phyloP scores from a whole-genome alignment of 192 early-diverging fungal genomes.

The Backusella mclennaniae region DNA sequence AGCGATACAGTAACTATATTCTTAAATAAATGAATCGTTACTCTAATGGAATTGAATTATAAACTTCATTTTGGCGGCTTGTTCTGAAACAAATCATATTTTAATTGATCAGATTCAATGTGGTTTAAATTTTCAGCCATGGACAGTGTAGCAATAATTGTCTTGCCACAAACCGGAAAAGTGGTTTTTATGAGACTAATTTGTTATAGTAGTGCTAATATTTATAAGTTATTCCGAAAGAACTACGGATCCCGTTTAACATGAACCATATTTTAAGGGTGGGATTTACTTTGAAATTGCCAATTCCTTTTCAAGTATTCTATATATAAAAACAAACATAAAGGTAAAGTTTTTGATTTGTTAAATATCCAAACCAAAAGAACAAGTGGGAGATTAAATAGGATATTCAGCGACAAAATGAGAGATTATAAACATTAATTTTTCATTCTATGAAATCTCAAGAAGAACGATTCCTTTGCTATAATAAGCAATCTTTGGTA shows the following conservation, averaged over 20 bases:
- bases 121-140: neutral
- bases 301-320: too few species aligned
- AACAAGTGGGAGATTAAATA: too few species aligned
- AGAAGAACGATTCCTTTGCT: too few species aligned
- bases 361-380: too few species aligned
- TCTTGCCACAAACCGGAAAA: neutral
- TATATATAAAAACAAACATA: too few species aligned
- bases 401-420: too few species aligned
- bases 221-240: neutral
- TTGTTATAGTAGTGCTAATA: neutral
- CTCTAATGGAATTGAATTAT: neutral
- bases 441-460: too few species aligned
- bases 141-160: neutral
- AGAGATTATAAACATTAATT: too few species aligned
- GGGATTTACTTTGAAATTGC: too few species aligned
- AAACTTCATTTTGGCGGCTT: neutral
- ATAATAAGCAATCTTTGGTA: too few species aligned
- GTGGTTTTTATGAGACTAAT: neutral
- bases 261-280: too few species aligned
- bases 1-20: neutral
- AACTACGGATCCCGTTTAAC: neutral
- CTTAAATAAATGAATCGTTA: neutral
- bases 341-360: too few species aligned
- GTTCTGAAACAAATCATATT: neutral
- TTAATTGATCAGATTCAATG: neutral